Conservation (phyloP, 345 rosid genomes). For the Acer saccharum region DNA sequence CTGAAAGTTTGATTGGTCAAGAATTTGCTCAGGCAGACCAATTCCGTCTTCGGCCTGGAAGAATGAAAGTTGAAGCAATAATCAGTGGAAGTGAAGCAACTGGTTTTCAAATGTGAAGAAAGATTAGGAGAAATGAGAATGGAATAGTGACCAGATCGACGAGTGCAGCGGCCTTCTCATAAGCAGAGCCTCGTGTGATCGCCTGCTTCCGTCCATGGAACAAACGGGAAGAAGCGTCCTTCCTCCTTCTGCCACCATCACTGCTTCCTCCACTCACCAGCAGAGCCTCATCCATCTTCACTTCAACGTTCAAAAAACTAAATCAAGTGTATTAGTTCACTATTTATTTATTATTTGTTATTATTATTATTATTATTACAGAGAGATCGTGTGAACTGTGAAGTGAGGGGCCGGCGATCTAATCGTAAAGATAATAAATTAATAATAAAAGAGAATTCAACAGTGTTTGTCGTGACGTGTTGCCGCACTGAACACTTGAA, state of each 20-base stretch:
- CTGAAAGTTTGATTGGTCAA: constrained; percentile 67
- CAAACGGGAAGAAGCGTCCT: constrained; percentile 30
- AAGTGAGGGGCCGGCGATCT: too few relatives aligned
- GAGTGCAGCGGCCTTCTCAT: constrained; percentile 94
- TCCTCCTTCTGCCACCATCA: constrained; percentile 17
- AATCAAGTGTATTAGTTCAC: not conserved
- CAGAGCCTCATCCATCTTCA: constrained; percentile 54
- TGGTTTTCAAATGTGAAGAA: too few relatives aligned
- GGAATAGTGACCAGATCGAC: constrained; percentile 76
- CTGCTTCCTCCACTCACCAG: constrained; percentile 56
- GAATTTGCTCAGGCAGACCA: constrained; percentile 89
- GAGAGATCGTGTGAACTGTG: too few relatives aligned
- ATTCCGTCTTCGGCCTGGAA: constrained; percentile 92
- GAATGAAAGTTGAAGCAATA: constrained; percentile 17
- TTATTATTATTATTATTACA: too few relatives aligned
- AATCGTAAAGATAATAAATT: too few relatives aligned
- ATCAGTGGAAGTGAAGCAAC: not conserved
- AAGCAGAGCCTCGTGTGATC: constrained; percentile 71
- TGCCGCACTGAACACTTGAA: too few relatives aligned
- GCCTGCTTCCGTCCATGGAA: constrained; percentile 70
- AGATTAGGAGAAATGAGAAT: not conserved
- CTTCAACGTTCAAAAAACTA: not conserved
- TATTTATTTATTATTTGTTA: too few relatives aligned
- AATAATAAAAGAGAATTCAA: too few relatives aligned
- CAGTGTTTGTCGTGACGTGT: too few relatives aligned